Evolutionary conservation across 371 early-diverging fungal genomes (phyloP).

Genomic region (Blakeslea trispora): DNA sequence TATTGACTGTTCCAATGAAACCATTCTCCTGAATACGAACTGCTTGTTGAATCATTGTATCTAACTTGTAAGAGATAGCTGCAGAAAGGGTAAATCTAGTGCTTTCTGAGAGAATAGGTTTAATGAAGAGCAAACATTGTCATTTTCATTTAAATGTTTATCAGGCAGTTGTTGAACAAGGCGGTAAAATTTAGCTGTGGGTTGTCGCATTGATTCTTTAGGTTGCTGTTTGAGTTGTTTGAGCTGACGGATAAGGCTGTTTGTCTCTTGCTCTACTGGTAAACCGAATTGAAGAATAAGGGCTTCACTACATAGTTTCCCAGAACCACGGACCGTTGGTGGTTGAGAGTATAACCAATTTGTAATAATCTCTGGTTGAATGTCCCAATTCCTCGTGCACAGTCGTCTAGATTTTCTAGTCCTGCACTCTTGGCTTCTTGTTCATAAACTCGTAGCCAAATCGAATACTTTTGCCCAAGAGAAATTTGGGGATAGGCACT

Average conservation of each 20-base stretch:
- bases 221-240: not conserved
- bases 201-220: slow-evolving; percentile 2
- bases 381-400: too few species aligned
- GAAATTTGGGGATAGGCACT: too few species aligned
- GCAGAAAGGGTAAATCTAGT: not conserved
- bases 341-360: too few species aligned
- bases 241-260: not conserved
- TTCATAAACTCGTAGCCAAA: too few species aligned
- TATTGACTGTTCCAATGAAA: too few species aligned
- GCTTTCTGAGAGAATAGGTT: not conserved
- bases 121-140: not conserved
- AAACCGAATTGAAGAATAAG: slow-evolving; percentile 2
- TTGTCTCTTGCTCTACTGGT: slow-evolving; percentile 2
- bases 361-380: too few species aligned
- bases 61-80: not conserved
- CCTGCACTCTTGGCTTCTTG: too few species aligned
- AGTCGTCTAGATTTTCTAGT: too few species aligned
- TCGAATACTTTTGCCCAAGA: too few species aligned
- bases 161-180: not conserved
- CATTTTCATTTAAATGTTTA: not conserved
- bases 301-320: not conserved
- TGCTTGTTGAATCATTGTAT: not conserved
- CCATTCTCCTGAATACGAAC: not conserved
- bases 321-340: too few species aligned
- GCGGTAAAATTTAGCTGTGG: slow-evolving; percentile 3